These are phyloP conservation scores for Citrus mangshanensis DNA, from an alignment of 345 rosid species.

Conservation along the genomic window DNA sequence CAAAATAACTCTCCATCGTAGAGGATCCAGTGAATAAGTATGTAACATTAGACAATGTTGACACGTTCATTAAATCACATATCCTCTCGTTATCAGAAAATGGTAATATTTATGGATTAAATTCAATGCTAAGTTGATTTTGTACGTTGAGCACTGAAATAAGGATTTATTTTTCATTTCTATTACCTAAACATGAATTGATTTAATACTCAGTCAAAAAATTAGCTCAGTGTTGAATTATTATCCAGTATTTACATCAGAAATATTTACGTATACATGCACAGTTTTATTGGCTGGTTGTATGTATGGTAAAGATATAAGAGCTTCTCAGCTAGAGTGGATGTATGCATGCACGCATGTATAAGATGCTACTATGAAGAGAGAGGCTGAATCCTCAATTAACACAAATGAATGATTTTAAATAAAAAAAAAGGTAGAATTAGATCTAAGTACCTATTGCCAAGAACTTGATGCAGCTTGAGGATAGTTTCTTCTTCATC, in stretches of 20 bases:
- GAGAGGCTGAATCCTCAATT: background rate
- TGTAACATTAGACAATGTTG: background rate
- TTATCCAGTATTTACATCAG: no score
- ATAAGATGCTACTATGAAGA: background rate
- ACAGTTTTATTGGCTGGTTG: no score
- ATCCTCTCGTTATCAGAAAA: background rate
- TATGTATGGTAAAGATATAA: no score
- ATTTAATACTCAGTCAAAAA: no score
- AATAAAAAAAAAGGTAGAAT: no score
- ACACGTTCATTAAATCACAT: background rate
- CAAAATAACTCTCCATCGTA: background rate
- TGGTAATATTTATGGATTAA: background rate
- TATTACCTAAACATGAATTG: no score
- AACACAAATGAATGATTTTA: background rate
- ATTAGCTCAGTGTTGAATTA: no score
- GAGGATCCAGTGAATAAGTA: no score
- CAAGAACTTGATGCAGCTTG: slow-evolving; percentile 33
- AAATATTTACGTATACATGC: no score
- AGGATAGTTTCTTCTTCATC: slow-evolving; percentile 44
- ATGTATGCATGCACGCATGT: background rate
- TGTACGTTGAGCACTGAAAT: no score
- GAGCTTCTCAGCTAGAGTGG: background rate
- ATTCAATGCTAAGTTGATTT: no score
- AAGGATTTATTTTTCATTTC: no score
- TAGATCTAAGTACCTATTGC: slow-evolving; percentile 32